These are phyloP conservation scores for Strigomonas galati DNA, from an alignment of 208 protist genomes.

Conservation along the genomic window DNA sequence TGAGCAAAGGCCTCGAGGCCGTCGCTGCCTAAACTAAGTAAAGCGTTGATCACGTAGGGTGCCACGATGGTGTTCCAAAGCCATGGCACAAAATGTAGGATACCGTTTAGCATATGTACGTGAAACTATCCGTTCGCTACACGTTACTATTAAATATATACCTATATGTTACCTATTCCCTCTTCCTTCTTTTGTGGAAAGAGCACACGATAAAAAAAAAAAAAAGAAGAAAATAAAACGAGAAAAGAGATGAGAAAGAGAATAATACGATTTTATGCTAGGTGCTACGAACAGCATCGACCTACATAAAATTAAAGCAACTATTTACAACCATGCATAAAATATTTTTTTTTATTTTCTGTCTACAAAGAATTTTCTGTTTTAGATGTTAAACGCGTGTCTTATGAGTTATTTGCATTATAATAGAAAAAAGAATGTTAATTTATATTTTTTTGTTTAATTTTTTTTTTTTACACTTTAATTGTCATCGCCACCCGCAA, in stretches of 20 bases:
- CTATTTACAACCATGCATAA: neutral
- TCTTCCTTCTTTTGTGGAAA: constrained; percentile 7
- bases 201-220: neutral
- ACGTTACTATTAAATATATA: neutral
- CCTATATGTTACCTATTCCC: neutral
- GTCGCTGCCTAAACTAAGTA: constrained; percentile 47
- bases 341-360: neutral
- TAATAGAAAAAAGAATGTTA: constrained; percentile 4
- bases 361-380: too few relatives aligned
- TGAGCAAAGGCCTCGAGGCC: constrained; percentile 48
- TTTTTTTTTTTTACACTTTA: constrained; percentile 13
- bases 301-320: neutral
- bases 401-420: neutral
- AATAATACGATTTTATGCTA: too few relatives aligned
- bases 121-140: constrained; percentile 1
- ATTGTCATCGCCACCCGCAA: constrained; percentile 22
- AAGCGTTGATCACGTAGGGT: constrained; percentile 42
- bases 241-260: too few relatives aligned
- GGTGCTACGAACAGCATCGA: too few relatives aligned
- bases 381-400: neutral
- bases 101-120: constrained; percentile 19
- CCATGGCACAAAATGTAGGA: constrained; percentile 29
- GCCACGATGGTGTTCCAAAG: constrained; percentile 47
- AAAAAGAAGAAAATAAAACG: neutral
- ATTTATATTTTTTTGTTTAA: constrained; percentile 6